Percentiles rank a stretch among this genome's conserved stretches.
Conservation (phyloP, 108 stramenopile species). For the Cyclotella cryptica region DNA sequence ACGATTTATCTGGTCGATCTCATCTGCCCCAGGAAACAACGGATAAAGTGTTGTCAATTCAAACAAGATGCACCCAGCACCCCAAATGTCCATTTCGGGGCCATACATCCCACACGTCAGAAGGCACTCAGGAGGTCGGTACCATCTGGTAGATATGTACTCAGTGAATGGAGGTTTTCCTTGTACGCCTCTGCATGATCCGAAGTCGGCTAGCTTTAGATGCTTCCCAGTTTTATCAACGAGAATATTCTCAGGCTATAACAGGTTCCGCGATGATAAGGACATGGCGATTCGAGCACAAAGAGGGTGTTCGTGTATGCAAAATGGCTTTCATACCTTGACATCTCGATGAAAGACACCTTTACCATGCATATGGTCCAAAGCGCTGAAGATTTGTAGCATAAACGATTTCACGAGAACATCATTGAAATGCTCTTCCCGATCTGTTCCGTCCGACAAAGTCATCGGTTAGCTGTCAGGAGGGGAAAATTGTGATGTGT, state of each 20-base stretch:
- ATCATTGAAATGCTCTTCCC: slow-evolving; percentile 34
- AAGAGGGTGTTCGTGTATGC: background rate
- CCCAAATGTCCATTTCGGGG: slow-evolving; percentile 90
- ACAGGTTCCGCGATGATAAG: background rate
- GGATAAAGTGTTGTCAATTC: slow-evolving; percentile 85
- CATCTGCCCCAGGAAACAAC: slow-evolving; percentile 83
- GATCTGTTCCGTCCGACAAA: slow-evolving; percentile 13
- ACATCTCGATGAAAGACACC: slow-evolving; percentile 89
- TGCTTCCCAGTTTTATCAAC: slow-evolving; percentile 59
- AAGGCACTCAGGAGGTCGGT: slow-evolving; percentile 84
- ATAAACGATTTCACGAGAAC: slow-evolving; percentile 44
- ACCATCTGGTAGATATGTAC: slow-evolving; percentile 91
- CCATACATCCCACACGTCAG: slow-evolving; percentile 86
- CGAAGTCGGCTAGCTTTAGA: slow-evolving; percentile 91
- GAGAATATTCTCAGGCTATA: slow-evolving; percentile 90
- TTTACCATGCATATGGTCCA: slow-evolving; percentile 77
- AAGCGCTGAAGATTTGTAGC: slow-evolving; percentile 60
- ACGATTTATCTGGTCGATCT: slow-evolving; percentile 77
- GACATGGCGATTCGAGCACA: background rate
- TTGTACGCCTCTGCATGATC: slow-evolving; percentile 83
- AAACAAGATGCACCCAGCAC: slow-evolving; percentile 85
- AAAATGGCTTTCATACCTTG: slow-evolving; percentile 46
- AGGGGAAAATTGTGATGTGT: too few species aligned
- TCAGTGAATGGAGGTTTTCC: slow-evolving; percentile 86
- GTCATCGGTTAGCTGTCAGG: too few species aligned